Conservation (phyloP, 208 protist genomes). For the Trypanosomatidae sp. region DNA sequence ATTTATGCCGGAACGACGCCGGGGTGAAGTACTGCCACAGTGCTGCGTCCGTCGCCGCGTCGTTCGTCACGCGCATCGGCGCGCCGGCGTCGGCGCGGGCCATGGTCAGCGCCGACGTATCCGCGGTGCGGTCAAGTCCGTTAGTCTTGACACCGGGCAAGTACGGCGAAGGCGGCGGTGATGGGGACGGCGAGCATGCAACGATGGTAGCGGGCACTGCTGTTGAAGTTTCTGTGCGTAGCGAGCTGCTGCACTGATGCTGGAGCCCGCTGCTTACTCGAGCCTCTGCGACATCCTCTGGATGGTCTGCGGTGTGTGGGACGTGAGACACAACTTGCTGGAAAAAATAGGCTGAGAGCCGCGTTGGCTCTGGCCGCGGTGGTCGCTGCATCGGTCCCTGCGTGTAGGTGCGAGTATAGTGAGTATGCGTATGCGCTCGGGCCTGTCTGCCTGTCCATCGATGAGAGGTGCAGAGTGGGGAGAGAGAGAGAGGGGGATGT, state of each 20-base stretch:
- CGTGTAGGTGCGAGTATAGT: background rate
- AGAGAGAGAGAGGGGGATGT: background rate
- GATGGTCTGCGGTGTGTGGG: background rate
- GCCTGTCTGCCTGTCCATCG: constrained; percentile 1
- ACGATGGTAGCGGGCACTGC: background rate
- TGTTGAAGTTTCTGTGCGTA: background rate
- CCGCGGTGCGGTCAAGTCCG: background rate
- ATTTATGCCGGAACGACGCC: constrained; percentile 8
- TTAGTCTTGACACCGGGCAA: background rate
- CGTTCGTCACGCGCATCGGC: constrained; percentile 14
- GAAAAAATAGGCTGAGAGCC: constrained; percentile 59
- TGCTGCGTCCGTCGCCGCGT: constrained; percentile 8
- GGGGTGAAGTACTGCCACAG: constrained; percentile 50
- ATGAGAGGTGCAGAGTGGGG: constrained; percentile 8
- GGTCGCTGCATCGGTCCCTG: constrained; percentile 11
- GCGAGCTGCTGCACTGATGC: background rate
- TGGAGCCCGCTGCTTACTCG: background rate
- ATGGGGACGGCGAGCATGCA: background rate
- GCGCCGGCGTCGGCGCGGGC: constrained; percentile 1
- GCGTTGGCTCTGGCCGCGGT: constrained; percentile 36
- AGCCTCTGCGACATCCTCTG: background rate
- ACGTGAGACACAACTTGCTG: constrained; percentile 34
- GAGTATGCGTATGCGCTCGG: background rate
- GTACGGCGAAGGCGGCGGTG: background rate
- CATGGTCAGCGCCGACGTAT: background rate